Evolutionary conservation across 257 asterid genomes (phyloP).

Genomic region (Plantago ovata): DNA sequence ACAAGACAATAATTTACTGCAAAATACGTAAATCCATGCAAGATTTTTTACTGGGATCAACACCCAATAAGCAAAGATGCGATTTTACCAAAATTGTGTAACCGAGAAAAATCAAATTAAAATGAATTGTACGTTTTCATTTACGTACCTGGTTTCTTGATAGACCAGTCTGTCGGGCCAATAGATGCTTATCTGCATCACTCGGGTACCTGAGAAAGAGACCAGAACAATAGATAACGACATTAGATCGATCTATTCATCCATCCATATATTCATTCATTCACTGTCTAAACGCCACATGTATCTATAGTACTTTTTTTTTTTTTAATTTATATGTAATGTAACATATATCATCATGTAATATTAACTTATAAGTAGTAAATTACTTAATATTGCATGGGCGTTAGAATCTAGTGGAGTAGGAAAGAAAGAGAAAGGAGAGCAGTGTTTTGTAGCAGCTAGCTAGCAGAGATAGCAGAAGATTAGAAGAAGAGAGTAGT

Average conservation of each 20-base stretch:
- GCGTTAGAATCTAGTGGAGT: constrained; percentile 75
- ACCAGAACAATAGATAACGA: constrained; percentile 53
- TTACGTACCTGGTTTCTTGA: constrained; percentile 86
- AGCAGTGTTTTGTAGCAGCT: constrained; percentile 20
- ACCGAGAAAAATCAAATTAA: neutral
- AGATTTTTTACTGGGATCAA: constrained; percentile 13
- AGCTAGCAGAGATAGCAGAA: too few species aligned
- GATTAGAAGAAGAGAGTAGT: too few species aligned
- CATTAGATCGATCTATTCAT: constrained; percentile 26
- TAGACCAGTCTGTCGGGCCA: constrained; percentile 98
- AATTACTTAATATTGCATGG: constrained; percentile 26
- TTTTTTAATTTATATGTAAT: too few species aligned
- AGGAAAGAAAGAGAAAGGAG: constrained; percentile 28
- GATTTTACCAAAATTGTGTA: neutral
- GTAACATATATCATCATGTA: too few species aligned
- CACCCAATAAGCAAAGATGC: neutral
- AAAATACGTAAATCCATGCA: constrained; percentile 1
- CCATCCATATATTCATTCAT: constrained; percentile 20
- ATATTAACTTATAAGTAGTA: too few species aligned
- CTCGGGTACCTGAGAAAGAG: constrained; percentile 97
- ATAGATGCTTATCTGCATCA: constrained; percentile 99
- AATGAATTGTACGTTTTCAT: constrained; percentile 1
- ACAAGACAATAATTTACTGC: constrained; percentile 15
- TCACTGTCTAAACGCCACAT: constrained; percentile 21
- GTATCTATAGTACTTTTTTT: too few species aligned